Conservation (phyloP, 352 stramenopile genomes). For the Plasmopara muralis region DNA sequence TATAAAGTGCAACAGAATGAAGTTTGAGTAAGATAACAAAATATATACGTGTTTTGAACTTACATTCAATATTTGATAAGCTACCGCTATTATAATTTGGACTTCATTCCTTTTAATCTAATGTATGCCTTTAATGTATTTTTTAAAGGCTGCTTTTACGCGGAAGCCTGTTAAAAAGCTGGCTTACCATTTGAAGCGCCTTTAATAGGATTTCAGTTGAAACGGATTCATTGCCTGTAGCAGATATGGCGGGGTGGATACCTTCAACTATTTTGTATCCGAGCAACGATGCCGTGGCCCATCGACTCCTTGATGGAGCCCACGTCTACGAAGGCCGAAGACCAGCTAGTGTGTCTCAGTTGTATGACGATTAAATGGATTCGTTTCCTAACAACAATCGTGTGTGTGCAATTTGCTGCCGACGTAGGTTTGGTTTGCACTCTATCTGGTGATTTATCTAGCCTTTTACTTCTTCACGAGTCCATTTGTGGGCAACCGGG, state of each 20-base stretch:
- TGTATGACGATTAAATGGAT: not conserved
- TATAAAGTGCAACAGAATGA: no score
- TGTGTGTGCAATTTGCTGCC: not conserved
- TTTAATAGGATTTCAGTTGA: no score
- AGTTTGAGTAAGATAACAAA: no score
- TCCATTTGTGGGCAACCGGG: conserved; percentile 77
- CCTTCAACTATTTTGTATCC: conserved; percentile 2
- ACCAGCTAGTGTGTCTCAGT: conserved; percentile 28
- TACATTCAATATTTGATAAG: no score
- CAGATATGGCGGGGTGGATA: not conserved
- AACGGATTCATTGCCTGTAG: not conserved
- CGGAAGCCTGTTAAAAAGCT: no score
- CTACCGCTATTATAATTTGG: no score
- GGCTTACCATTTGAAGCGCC: no score
- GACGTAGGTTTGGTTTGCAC: conserved; percentile 71
- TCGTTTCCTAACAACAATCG: conserved; percentile 1
- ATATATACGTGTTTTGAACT: no score
- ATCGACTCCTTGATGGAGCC: conserved; percentile 12
- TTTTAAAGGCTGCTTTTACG: no score
- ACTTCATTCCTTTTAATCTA: no score
- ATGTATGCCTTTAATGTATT: no score
- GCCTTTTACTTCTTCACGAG: conserved; percentile 89
- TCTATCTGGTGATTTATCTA: conserved; percentile 74
- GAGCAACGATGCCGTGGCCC: conserved; percentile 10
- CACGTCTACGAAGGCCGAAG: conserved; percentile 27